phyloP scores from a whole-genome alignment of 2,329 filamentous ascomycete species.

The Fusarium kyushuense region DNA sequence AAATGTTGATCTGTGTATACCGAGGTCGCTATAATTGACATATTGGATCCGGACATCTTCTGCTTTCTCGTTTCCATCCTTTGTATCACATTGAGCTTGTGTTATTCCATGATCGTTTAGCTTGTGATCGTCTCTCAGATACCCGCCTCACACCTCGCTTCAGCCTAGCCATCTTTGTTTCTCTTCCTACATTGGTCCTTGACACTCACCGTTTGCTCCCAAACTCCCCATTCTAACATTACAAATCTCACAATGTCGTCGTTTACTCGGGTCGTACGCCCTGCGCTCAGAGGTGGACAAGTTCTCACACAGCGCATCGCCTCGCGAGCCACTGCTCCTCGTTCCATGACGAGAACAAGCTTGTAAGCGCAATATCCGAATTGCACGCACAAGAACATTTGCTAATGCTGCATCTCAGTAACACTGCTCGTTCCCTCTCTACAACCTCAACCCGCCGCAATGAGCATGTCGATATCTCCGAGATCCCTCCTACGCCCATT shows the following conservation, averaged over 20 bases:
- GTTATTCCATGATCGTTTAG: constrained; percentile 16
- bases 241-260: constrained; percentile 53
- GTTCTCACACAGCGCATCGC: constrained; percentile 50
- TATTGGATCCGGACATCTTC: not conserved
- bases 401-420: constrained; percentile 27
- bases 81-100: constrained; percentile 8
- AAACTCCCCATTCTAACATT: not conserved
- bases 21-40: constrained; percentile 23
- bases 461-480: constrained; percentile 70
- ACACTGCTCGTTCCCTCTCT: constrained; percentile 67
- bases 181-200: not conserved
- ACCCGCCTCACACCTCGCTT: constrained; percentile 25
- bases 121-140: constrained; percentile 39
- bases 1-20: constrained; percentile 19
- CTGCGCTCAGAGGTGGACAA: constrained; percentile 62
- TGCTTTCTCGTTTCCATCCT: not conserved
- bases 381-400: not conserved
- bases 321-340: constrained; percentile 36
- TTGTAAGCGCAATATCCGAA: constrained; percentile 43
- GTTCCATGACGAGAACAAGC: constrained; percentile 41
- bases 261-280: constrained; percentile 63
- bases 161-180: constrained; percentile 2
- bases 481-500: constrained; percentile 90
- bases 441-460: constrained; percentile 67
- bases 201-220: constrained; percentile 1